Conservation (phyloP, 2,329 filamentous ascomycete genomes). For the Sporothrix luriei region DNA sequence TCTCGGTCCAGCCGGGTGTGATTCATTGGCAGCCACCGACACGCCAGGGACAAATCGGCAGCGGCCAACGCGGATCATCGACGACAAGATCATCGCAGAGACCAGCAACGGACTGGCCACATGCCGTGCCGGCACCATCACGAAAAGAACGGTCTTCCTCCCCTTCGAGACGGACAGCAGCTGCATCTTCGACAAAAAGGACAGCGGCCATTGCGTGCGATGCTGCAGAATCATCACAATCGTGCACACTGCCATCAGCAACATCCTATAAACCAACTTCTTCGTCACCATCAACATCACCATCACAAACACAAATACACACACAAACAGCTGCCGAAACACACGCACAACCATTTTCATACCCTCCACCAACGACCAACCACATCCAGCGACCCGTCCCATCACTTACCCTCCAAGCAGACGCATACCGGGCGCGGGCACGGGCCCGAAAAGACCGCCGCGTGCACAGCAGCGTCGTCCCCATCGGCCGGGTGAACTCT, state of each 20-base stretch:
- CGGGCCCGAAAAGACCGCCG: neutral
- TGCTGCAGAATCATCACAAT: neutral
- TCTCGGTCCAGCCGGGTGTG: slow-evolving; percentile 26
- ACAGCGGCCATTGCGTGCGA: too few species aligned
- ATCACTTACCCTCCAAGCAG: slow-evolving; percentile 20
- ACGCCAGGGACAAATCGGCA: neutral
- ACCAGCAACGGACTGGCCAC: neutral
- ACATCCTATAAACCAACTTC: too few species aligned
- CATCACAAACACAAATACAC: neutral
- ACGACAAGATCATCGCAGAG: neutral
- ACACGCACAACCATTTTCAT: slow-evolving; percentile 3
- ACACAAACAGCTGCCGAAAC: neutral
- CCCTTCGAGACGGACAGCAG: neutral
- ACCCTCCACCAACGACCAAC: neutral
- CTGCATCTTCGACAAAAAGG: neutral
- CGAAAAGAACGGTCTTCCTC: neutral
- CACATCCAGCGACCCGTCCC: slow-evolving; percentile 5
- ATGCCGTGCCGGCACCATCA: neutral
- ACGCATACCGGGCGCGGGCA: slow-evolving; percentile 25
- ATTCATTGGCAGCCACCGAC: slow-evolving; percentile 24
- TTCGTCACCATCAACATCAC: neutral
- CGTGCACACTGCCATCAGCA: neutral
- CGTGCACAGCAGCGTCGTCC: neutral
- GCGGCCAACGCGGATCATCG: neutral
- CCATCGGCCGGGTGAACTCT: neutral